Percentiles rank a stretch among this genome's conserved stretches.
These are phyloP conservation scores for Fusarium solani-melongenae DNA, from an alignment of 2,329 filamentous ascomycete species.

Conservation along the genomic window DNA sequence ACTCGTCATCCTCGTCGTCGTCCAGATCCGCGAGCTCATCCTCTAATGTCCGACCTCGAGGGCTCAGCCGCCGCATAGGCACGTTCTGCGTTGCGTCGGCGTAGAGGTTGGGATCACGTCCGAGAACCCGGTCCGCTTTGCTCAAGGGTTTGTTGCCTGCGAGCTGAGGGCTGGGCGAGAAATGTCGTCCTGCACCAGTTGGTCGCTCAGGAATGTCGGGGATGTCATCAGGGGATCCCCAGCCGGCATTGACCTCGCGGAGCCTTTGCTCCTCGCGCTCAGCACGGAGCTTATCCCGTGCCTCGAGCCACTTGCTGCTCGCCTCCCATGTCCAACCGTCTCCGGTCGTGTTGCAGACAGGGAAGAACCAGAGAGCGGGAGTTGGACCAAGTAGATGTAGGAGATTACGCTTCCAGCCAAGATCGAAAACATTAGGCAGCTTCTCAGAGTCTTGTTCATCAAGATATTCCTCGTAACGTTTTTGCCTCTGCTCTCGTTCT, in stretches of 20 bases:
- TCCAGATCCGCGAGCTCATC: slow-evolving; percentile 56
- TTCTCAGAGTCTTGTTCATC: slow-evolving; percentile 90
- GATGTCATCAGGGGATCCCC: slow-evolving; percentile 60
- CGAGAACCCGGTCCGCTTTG: slow-evolving; percentile 69
- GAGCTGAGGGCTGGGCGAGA: slow-evolving; percentile 36
- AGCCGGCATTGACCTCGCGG: slow-evolving; percentile 74
- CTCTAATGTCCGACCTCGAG: slow-evolving; percentile 57
- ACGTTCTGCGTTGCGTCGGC: slow-evolving; percentile 59
- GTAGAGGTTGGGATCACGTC: slow-evolving; percentile 67
- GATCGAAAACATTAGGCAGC: slow-evolving; percentile 92
- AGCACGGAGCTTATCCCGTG: slow-evolving; percentile 69
- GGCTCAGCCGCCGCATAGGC: slow-evolving; percentile 60
- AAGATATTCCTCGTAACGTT: slow-evolving; percentile 77
- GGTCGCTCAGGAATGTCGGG: slow-evolving; percentile 40
- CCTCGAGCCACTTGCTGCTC: slow-evolving; percentile 80
- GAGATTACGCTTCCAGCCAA: slow-evolving; percentile 85
- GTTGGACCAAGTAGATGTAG: slow-evolving; percentile 82
- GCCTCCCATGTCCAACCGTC: slow-evolving; percentile 97
- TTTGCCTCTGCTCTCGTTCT: slow-evolving; percentile 65
- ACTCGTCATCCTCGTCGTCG: slow-evolving; percentile 51
- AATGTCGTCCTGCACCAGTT: slow-evolving; percentile 49
- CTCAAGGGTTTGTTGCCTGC: slow-evolving; percentile 54
- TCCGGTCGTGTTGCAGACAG: slow-evolving; percentile 85
- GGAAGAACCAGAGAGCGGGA: slow-evolving; percentile 80
- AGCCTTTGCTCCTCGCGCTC: slow-evolving; percentile 70